Base-by-base conservation (phyloP, 2,329 filamentous ascomycete genomes). In the Talaromyces sp. region DNA sequence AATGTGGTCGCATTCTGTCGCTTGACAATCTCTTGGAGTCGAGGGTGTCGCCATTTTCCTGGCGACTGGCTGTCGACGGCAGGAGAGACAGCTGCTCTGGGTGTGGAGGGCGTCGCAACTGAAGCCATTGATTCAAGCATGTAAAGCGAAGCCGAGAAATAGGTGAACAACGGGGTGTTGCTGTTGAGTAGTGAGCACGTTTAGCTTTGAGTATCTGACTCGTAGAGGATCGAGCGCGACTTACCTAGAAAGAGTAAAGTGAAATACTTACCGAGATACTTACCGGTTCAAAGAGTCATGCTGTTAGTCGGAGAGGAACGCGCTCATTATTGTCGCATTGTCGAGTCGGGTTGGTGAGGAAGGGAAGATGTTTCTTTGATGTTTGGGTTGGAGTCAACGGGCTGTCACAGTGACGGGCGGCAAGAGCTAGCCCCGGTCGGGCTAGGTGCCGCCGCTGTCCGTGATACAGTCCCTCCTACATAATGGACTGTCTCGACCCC, bases 31-130 rank as follows among this genome's bases (percentile, higher is more conserved):
- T 98, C 94, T 72, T 92, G 86, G 69, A 97, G 85, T 68, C 90
- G 88, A 38, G 95, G 95, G 77, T 99, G 95, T 73, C 89, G 87
- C 94, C 95, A 99, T 74, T 89, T 92, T 64, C 94, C 93, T 6
- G 91, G 81, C 7, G 79, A 81, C 19, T 75, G 76, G 8, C 74
- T 74, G 58, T 72, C 73, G 53, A 51, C 31, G 59, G 70, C 67
- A 17, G 70, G 68, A 56, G 75, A 70, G 40, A 71, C 67, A 53
- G 75, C 70, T 47, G 72, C 31, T 47, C 58, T 58, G 74, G 71
- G 79, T 13, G 76, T 83, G 74, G 74, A 84, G 68, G 69, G 85
- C 73, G 69, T 68, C 15, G 74, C 69, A 66, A 69, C 67, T 19
- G 74, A 72, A 36, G 76, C 76, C 76, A 79, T 80, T 72, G 71